Conservation (phyloP, 495 filamentous ascomycete genomes). For the Letharia columbiana region DNA sequence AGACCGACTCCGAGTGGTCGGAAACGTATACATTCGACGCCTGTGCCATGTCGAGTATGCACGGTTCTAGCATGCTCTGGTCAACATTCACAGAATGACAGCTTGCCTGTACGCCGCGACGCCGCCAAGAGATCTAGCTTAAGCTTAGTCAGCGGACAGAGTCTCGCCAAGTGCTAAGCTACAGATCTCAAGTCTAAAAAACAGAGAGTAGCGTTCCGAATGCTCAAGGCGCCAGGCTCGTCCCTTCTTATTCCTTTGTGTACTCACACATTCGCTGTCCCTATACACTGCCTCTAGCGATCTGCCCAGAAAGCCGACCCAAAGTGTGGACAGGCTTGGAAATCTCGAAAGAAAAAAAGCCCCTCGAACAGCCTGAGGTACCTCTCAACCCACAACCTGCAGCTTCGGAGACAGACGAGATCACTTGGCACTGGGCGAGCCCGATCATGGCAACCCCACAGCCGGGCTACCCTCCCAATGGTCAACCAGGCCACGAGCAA, state of each 20-base stretch:
- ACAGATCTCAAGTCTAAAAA: neutral
- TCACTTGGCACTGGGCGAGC: neutral
- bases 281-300: neutral
- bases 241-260: neutral
- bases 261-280: neutral
- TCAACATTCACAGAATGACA: too few relatives aligned
- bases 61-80: neutral
- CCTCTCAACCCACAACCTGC: neutral
- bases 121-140: neutral
- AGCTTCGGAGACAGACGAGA: neutral
- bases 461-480: constrained; percentile 51
- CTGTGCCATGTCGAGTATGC: constrained; percentile 14
- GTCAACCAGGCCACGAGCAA: constrained; percentile 37
- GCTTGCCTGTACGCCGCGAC: too few relatives aligned
- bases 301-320: neutral
- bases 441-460: constrained; percentile 48
- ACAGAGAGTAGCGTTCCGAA: neutral
- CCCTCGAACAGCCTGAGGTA: neutral
- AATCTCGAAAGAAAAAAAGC: neutral
- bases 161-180: neutral
- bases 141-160: neutral
- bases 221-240: neutral
- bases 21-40: constrained; percentile 35
- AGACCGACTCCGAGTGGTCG: constrained; percentile 42
- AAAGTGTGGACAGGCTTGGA: neutral